Base-by-base conservation (phyloP, 2,329 filamentous ascomycete genomes). In the Scorias spongiosa region DNA sequence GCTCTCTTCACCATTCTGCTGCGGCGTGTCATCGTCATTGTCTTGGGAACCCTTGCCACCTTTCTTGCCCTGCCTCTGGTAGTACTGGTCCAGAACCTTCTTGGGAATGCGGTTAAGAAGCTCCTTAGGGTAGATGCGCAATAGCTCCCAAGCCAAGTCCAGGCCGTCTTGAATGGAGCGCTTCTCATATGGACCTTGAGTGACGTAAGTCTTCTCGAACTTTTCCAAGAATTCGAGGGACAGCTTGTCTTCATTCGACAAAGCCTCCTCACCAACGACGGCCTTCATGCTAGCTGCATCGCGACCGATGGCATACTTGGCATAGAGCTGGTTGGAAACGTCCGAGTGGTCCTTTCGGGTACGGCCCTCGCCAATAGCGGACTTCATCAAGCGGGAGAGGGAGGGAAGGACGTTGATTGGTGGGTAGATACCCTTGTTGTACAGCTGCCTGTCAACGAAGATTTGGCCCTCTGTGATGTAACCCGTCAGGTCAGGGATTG, bases 391-490 rank as follows among this genome's bases (percentile, higher is more conserved):
- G 78, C 91, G 91, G 18, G 91, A 98, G 34, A 98, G 81, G 40
- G 91, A 98, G 18, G 91, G 91, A 49, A 98, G 72, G 51, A 98
- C 91, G 71, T 98, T 98, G 73, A 98, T 98, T 15, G 91, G 91
- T 43, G 91, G 91, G 73, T 94, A 95, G 69, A 98, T 81, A 68
- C 88, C 89, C 72, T 91, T 91, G 76, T 98, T 98, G 74, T 87
- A 66, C 43, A 98, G 74, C 60, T 83, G 80, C 69, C 89, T 86
- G 66, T 98, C 91, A 59, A 98, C 77, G 69, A 93, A 96, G 61
- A 98, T 95, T 67, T 98, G 91, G 37, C 91, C 93, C 70, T 98
- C 91, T 15, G 91, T 98, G 63, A 98, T 98, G 70, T 96, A 98
- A 45, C 91, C 91, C 50, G 91, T 98, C 71, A 98, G 73, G 73